These are phyloP conservation scores for Cadophora malorum DNA, from an alignment of 2,329 filamentous ascomycete species.

Conservation along the genomic window DNA sequence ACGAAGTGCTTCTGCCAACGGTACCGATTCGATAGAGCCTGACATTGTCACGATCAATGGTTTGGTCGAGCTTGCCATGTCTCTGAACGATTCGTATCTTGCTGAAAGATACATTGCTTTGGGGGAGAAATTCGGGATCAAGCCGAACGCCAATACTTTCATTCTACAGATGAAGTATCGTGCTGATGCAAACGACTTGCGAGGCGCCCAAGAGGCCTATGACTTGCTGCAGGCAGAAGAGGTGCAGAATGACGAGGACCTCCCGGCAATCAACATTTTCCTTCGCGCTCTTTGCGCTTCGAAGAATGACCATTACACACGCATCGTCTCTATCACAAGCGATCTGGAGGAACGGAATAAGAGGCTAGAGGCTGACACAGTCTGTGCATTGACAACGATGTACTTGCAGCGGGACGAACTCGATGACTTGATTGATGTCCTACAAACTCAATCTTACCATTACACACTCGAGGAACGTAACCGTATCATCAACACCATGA, in stretches of 20 bases:
- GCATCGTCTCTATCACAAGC: conserved; percentile 75
- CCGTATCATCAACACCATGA: conserved; percentile 69
- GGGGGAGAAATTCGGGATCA: conserved; percentile 67
- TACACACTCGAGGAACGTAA: conserved; percentile 74
- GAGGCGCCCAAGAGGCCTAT: conserved; percentile 72
- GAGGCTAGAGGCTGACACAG: conserved; percentile 74
- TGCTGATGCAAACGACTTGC: conserved; percentile 74
- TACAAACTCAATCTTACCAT: conserved; percentile 76
- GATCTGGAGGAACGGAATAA: conserved; percentile 74
- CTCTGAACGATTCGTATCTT: conserved; percentile 71
- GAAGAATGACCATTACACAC: conserved; percentile 68
- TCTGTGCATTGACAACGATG: conserved; percentile 73
- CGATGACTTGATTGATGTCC: conserved; percentile 79
- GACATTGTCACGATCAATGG: conserved; percentile 78
- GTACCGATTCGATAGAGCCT: conserved; percentile 56
- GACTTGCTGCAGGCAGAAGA: conserved; percentile 64
- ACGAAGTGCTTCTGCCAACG: conserved; percentile 46
- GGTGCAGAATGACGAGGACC: conserved; percentile 61
- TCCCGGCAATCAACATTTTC: conserved; percentile 72
- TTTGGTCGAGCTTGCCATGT: conserved; percentile 75
- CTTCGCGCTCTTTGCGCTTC: conserved; percentile 70
- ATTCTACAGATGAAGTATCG: conserved; percentile 79
- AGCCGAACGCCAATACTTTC: conserved; percentile 72
- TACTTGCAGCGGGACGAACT: conserved; percentile 79
- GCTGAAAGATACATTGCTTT: conserved; percentile 77